Base-by-base conservation (phyloP, 2,329 filamentous ascomycete species). In the Fusarium luffae region DNA sequence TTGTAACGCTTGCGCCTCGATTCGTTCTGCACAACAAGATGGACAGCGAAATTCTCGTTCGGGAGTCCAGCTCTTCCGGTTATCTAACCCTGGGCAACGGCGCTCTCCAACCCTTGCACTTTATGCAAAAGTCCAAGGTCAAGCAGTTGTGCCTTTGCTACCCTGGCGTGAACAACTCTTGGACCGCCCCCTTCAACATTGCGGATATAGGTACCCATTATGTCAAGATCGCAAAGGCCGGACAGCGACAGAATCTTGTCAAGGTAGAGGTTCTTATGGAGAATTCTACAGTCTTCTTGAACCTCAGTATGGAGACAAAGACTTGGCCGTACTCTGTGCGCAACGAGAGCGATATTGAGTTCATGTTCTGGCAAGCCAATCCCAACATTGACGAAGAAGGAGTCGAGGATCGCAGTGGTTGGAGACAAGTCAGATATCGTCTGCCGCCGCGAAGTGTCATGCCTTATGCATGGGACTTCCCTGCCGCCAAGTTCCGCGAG, bases 401-500 rank as follows among this genome's bases (percentile, higher is more conserved):
- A 58, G 86, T 86, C 7, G 91, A 93, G 72, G 93, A 98, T 75
- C 85, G 90, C 59, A 94, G 93, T 55, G 93, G 93, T 6, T 99
- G 96, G 93, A 92, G 93, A 69, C 94, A 94, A 4, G 93, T 99
- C 66, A 88, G 93, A 55, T 99, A 99, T 81, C 91, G 95, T 32
- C 85, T 99, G 30, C 97, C 97, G 4, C 90, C 95, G 14, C 88
- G 96, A 64, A 98, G 95, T 79, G 98, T 99, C 79, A 99, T 99
- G 96, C 96, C 97, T 1, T 99, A 99, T 76, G 95, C 96, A 3
- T 99, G 96, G 96, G 97, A 99, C 77, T 99, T 97, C 81, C 97
- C 96, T 2, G 95, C 96, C 2, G 94, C 94, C n/a, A 98, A 97
- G 82, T 92, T 93, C 81, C 97, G 96, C 75, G 96, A 98, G 78